phyloP scores from a whole-genome alignment of 352 stramenopile genomes.

The Phytophthora sojae region DNA sequence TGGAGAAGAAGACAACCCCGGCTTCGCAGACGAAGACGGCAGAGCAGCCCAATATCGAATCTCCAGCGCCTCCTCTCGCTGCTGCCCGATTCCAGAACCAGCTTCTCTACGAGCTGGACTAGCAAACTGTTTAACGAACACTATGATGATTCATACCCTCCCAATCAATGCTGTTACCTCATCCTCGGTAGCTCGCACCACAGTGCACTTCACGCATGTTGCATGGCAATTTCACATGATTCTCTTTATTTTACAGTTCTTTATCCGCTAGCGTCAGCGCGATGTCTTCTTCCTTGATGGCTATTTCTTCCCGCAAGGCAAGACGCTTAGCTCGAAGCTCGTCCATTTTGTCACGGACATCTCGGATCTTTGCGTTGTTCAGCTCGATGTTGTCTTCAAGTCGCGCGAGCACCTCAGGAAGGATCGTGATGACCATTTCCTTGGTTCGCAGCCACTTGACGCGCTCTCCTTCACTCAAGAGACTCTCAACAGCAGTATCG shows the following conservation, averaged over 20 bases:
- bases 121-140: neutral
- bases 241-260: neutral
- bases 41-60: constrained; percentile 1
- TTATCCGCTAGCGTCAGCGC: constrained; percentile 42
- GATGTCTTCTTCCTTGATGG: constrained; percentile 66
- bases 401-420: constrained; percentile 58
- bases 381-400: constrained; percentile 74
- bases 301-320: constrained; percentile 65
- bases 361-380: constrained; percentile 65
- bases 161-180: too few species aligned
- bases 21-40: neutral
- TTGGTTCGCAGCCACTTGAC: constrained; percentile 55
- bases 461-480: constrained; percentile 47
- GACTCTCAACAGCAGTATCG: constrained; percentile 10
- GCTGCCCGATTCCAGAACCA: constrained; percentile 75
- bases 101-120: constrained; percentile 77
- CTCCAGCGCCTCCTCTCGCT: constrained; percentile 18
- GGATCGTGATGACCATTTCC: constrained; percentile 57
- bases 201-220: too few species aligned
- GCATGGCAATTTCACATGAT: too few species aligned
- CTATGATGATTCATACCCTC: too few species aligned
- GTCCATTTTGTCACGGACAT: constrained; percentile 69
- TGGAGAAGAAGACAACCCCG: constrained; percentile 44
- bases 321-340: constrained; percentile 57
- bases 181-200: too few species aligned